Conservation (phyloP, 2,329 filamentous ascomycete genomes). For the Botryotinia globosa region DNA sequence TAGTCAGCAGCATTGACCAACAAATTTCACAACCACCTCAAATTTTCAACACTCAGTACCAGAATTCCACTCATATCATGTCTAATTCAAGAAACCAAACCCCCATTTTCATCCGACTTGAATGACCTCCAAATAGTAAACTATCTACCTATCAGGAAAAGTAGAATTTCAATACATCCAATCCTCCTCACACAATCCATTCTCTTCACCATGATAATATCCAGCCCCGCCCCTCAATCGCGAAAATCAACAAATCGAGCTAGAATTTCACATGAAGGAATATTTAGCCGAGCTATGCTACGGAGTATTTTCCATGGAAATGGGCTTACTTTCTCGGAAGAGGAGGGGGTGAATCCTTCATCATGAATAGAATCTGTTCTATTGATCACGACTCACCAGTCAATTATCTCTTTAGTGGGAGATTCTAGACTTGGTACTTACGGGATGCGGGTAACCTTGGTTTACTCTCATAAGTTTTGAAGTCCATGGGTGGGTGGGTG, state of each 20-base stretch:
- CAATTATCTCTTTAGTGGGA: slow-evolving; percentile 13
- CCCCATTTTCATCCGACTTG: neutral
- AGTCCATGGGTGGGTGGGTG: neutral
- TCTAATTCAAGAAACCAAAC: neutral
- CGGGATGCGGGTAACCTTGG: neutral
- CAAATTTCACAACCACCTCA: neutral
- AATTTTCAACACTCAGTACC: neutral
- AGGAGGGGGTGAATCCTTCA: neutral
- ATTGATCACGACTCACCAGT: neutral
- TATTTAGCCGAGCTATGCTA: slow-evolving; percentile 26
- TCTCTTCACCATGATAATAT: neutral
- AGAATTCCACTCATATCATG: neutral
- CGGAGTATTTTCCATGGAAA: slow-evolving; percentile 28
- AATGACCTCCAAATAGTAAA: neutral
- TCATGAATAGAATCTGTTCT: neutral
- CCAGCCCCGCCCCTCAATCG: too few relatives aligned
- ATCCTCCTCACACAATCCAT: neutral
- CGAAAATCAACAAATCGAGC: neutral
- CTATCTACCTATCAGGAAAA: neutral
- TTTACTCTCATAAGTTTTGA: neutral
- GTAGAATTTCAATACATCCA: neutral
- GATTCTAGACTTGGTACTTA: neutral
- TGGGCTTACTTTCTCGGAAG: slow-evolving; percentile 25
- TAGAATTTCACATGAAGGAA: slow-evolving; percentile 23
- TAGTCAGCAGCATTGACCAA: neutral